Base-by-base conservation (phyloP, 2,329 filamentous ascomycete species). In the Diaporthe sp. region DNA sequence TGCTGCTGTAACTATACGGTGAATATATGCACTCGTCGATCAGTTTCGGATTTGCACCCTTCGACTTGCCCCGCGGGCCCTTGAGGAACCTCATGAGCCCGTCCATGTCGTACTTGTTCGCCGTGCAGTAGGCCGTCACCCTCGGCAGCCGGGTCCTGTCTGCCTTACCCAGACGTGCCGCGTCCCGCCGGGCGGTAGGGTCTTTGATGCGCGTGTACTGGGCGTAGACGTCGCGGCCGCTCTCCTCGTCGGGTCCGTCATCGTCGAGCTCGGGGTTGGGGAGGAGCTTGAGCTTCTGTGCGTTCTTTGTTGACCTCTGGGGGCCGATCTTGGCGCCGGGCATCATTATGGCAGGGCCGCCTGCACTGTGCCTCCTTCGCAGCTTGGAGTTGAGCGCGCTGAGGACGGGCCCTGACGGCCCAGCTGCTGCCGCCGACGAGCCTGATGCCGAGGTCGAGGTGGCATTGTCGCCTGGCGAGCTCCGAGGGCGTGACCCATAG, bases 1-100 rank as follows among this genome's bases (percentile, higher is more conserved):
- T 90, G 12, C 76, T 88, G 55, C 88, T 87, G 82, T 98, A 98
- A 79, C 92, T 93, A 83, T 97, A 99, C 0, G 96, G 95, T 15
- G 96, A 95, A 84, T 99, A 99, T 78, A 99, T 95, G 83, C 97
- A 99, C 83, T 99, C 97, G 82, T 99, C 97, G 79, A 98, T 98
- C 73, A 97, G 86, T 83, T 98, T 98, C 1, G 97, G 96, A 75
- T 92, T 94, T 22, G 96, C 92, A 25, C 94, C 94, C 79, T 94
- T 91, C 42, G 91, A 90, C 83, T 94, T 94, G 59, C 91, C 90
- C 74, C 94, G 90, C 1, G 74, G 53, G 39, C 95, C 94, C 82
- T 99, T 99, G 76, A 99, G 85, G 81, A 96, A 99, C 58, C 93
- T 92, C 90, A 97, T 94, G 76, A 98, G 86, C 4, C 93, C 93